Percentiles rank a stretch among this genome's conserved stretches.
These are phyloP conservation scores for Begonia loranthoides DNA, from an alignment of 306 rosid genomes.

Conservation along the genomic window DNA sequence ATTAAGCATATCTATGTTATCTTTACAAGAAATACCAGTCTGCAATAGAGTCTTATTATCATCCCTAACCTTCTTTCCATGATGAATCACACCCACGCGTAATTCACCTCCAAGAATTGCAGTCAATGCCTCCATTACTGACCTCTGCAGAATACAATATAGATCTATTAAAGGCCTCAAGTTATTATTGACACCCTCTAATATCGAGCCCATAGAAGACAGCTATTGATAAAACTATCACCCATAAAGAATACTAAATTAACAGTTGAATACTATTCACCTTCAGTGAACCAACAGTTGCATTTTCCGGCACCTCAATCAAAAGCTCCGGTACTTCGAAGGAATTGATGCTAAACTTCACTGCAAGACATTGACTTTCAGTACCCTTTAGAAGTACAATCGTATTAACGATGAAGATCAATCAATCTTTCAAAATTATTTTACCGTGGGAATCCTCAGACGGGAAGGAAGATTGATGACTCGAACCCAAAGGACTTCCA, in stretches of 20 bases:
- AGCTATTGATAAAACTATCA: not conserved
- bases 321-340: constrained; percentile 79
- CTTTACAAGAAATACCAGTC: constrained; percentile 66
- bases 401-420: not conserved
- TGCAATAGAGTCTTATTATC: constrained; percentile 65
- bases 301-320: constrained; percentile 71
- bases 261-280: constrained; percentile 18
- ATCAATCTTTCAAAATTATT: constrained; percentile 1
- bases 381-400: not conserved
- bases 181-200: too few relatives aligned
- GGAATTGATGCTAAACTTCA: constrained; percentile 76
- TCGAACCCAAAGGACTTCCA: constrained; percentile 23
- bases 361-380: constrained; percentile 21
- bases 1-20: constrained; percentile 52
- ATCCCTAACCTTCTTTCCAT: constrained; percentile 70
- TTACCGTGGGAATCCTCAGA: constrained; percentile 70
- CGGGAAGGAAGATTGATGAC: constrained; percentile 28
- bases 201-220: not conserved
- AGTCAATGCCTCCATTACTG: constrained; percentile 70
- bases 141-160: constrained; percentile 34
- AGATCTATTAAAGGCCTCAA: not conserved
- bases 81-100: constrained; percentile 55
- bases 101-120: constrained; percentile 57
- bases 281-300: constrained; percentile 78
- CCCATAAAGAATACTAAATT: not conserved